Evolutionary conservation across 2,329 filamentous ascomycete genomes (phyloP).

Genomic region (Helotiales sp.): DNA sequence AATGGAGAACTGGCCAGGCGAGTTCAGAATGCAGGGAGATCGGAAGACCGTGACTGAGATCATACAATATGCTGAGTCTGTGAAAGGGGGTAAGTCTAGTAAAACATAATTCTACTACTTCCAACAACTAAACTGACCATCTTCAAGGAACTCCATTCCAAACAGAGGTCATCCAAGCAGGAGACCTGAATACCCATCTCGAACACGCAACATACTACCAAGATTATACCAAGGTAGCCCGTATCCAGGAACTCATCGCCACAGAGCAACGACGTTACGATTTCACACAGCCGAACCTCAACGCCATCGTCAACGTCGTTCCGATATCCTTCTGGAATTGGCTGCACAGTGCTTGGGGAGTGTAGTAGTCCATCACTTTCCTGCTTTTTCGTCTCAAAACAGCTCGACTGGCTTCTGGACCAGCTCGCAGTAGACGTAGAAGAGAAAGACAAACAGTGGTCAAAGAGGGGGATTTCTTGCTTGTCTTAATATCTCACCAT

Average conservation of each 20-base stretch:
- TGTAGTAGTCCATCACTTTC: not conserved
- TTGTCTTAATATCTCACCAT: not conserved
- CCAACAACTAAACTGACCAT: not conserved
- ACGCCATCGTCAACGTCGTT: constrained; percentile 54
- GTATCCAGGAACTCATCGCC: constrained; percentile 67
- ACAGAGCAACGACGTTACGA: constrained; percentile 72
- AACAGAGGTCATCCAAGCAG: constrained; percentile 33
- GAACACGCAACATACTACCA: constrained; percentile 41
- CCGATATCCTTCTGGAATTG: constrained; percentile 60
- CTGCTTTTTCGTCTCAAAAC: not conserved
- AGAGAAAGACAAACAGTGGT: not conserved
- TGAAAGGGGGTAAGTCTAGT: constrained; percentile 58
- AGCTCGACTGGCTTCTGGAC: too few species aligned
- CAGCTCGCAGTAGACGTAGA: not conserved
- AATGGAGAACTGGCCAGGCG: constrained; percentile 65
- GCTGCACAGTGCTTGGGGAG: constrained; percentile 54
- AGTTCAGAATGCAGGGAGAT: constrained; percentile 73
- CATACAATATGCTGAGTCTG: constrained; percentile 53
- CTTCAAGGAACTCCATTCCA: constrained; percentile 28
- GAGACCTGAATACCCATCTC: constrained; percentile 29
- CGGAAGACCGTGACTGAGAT: constrained; percentile 65
- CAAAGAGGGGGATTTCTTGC: not conserved
- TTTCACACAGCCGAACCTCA: constrained; percentile 65
- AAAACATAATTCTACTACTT: too few species aligned
- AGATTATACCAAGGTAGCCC: constrained; percentile 54